Conservation (phyloP, 768 basidiomycete species). For the Macrolepiota albuminosa region DNA sequence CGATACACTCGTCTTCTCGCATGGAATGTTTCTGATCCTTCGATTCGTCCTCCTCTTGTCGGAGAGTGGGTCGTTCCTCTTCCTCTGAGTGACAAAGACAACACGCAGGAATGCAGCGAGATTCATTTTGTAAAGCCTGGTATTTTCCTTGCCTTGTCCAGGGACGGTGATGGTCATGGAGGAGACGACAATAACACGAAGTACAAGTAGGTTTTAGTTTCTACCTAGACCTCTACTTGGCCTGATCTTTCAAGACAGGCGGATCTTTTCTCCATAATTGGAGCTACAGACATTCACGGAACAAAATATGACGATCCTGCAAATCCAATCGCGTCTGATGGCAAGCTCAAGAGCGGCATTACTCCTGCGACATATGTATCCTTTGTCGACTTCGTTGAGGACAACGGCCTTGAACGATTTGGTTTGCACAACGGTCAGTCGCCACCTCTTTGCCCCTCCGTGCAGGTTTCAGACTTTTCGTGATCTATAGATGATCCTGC, state of each 20-base stretch:
- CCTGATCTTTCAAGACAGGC: slow-evolving; percentile 36
- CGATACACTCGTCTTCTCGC: slow-evolving; percentile 53
- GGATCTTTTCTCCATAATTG: slow-evolving; percentile 51
- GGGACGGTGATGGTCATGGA: slow-evolving; percentile 59
- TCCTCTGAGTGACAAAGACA: slow-evolving; percentile 43
- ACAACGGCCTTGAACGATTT: slow-evolving; percentile 50
- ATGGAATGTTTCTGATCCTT: slow-evolving; percentile 41
- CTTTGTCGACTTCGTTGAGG: slow-evolving; percentile 54
- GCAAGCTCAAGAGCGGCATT: slow-evolving; percentile 41
- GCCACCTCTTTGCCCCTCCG: not conserved
- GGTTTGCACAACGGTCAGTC: slow-evolving; percentile 53
- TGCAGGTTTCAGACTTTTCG: not conserved
- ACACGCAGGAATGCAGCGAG: slow-evolving; percentile 51
- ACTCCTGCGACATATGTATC: slow-evolving; percentile 48
- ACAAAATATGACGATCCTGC: slow-evolving; percentile 49
- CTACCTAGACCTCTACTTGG: not conserved
- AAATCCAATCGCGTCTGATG: slow-evolving; percentile 46
- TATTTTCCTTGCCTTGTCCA: slow-evolving; percentile 54
- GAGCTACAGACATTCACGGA: slow-evolving; percentile 58
- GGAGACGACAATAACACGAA: slow-evolving; percentile 41
- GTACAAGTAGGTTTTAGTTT: slow-evolving; percentile 39
- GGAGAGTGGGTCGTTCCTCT: slow-evolving; percentile 61
- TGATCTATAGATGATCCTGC: slow-evolving; percentile 22
- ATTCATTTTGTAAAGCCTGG: slow-evolving; percentile 47
- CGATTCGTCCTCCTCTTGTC: slow-evolving; percentile 31